phyloP scores from a whole-genome alignment of 176 grass and related monocot genomes.

The Phyllostachys edulis region DNA sequence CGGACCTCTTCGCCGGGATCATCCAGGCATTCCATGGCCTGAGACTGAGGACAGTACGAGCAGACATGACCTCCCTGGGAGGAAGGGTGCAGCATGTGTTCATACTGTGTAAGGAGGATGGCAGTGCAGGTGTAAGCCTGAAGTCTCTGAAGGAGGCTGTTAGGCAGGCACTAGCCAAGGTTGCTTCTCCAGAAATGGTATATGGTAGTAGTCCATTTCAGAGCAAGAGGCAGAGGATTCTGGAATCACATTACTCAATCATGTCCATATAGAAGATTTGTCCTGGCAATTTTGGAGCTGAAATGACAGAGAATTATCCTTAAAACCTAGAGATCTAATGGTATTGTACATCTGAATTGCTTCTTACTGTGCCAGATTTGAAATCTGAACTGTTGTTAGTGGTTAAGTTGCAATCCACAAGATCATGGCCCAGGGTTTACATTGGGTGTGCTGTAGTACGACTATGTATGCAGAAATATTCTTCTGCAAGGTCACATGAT shows the following conservation, averaged over 20 bases:
- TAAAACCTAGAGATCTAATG: background rate
- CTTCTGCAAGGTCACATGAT: conserved; percentile 21
- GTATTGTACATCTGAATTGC: background rate
- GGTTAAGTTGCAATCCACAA: conserved; percentile 15
- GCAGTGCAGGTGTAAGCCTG: conserved; percentile 8
- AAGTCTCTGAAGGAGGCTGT: conserved; percentile 51
- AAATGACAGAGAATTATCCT: background rate
- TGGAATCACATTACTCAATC: conserved; percentile 40
- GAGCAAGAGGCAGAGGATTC: conserved; percentile 52
- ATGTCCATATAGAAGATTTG: conserved; percentile 32
- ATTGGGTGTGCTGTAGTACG: background rate
- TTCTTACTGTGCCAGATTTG: background rate
- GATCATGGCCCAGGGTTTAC: background rate
- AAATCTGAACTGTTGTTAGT: conserved; percentile 25
- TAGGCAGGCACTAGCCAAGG: conserved; percentile 36
- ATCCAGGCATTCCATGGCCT: conserved; percentile 36
- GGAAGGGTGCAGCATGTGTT: conserved; percentile 48
- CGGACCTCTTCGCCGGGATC: conserved; percentile 41
- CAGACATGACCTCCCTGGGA: conserved; percentile 38
- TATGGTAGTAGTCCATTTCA: conserved; percentile 5
- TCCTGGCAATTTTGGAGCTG: background rate
- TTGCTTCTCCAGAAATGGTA: conserved; percentile 34
- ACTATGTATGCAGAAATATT: conserved; percentile 25
- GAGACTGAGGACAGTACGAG: conserved; percentile 37
- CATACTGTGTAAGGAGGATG: conserved; percentile 29